Conservation (phyloP, 345 rosid species). For the Camelina hispida region DNA sequence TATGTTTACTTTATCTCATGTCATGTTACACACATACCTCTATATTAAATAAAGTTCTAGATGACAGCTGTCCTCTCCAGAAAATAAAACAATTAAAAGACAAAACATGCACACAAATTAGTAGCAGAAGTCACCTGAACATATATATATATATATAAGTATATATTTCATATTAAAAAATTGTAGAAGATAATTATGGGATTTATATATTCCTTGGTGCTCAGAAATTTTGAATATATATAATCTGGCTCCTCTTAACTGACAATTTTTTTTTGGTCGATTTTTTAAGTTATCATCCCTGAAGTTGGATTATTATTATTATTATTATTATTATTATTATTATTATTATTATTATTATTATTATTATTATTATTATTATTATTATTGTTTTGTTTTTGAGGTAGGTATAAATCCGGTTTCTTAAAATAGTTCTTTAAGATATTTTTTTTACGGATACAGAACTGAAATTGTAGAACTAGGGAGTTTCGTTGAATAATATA, state of each 20-base stretch:
- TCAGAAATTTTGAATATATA: background rate
- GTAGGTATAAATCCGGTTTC: background rate
- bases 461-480: background rate
- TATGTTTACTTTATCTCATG: constrained; percentile 30
- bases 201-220: background rate
- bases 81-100: background rate
- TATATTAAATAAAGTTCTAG: constrained; percentile 5
- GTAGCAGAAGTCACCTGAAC: constrained; percentile 38
- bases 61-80: constrained; percentile 10
- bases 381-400: no score
- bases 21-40: constrained; percentile 29
- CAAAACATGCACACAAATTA: no score
- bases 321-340: no score
- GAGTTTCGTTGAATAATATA: background rate
- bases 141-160: background rate
- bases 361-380: no score
- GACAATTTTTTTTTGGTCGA: background rate
- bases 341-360: no score
- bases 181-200: background rate
- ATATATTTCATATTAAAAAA: constrained; percentile 2
- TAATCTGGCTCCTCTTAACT: background rate
- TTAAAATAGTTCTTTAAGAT: background rate
- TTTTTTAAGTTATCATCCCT: constrained; percentile 15
- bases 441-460: background rate
- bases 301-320: background rate